Evolutionary conservation across 1,139 yeast species (phyloP).

Genomic region (Zygoascus meyerae): DNA sequence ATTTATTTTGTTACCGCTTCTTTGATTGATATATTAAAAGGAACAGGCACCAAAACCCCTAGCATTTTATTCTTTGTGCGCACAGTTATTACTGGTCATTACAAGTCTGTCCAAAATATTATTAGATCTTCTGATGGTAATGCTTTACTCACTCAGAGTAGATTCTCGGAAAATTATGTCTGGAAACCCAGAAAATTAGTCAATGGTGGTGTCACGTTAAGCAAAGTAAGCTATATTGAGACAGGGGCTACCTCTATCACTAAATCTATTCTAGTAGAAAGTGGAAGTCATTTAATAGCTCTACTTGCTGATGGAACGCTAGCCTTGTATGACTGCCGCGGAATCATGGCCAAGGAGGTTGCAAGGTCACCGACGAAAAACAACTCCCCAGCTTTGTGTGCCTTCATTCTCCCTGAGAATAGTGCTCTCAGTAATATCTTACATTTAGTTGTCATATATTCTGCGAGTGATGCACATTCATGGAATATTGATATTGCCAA

Average conservation of each 20-base stretch:
- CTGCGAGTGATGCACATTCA: slow-evolving; percentile 14
- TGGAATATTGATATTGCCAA: slow-evolving; percentile 16
- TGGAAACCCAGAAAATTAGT: slow-evolving; percentile 29
- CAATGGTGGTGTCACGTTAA: slow-evolving; percentile 25
- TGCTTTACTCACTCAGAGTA: slow-evolving; percentile 43
- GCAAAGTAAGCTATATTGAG: slow-evolving; percentile 26
- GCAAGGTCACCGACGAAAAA: slow-evolving; percentile 17
- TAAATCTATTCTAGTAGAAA: slow-evolving; percentile 49
- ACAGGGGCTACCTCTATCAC: slow-evolving; percentile 36
- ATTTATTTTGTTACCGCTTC: background rate
- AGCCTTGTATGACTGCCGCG: slow-evolving; percentile 59
- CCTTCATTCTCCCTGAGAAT: slow-evolving; percentile 45
- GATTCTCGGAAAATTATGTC: slow-evolving; percentile 32
- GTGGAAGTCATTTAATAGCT: slow-evolving; percentile 47
- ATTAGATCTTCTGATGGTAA: slow-evolving; percentile 60
- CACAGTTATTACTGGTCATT: slow-evolving; percentile 64
- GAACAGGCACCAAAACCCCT: background rate
- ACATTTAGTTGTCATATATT: slow-evolving; percentile 15
- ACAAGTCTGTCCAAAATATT: slow-evolving; percentile 66
- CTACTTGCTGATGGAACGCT: slow-evolving; percentile 38
- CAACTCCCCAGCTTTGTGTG: slow-evolving; percentile 34
- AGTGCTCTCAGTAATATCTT: slow-evolving; percentile 6
- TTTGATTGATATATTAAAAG: background rate
- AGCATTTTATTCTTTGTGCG: background rate
- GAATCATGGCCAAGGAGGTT: slow-evolving; percentile 21